Conservation (phyloP, 192 early-diverging fungal species). For the Kickxella alabastrina region DNA sequence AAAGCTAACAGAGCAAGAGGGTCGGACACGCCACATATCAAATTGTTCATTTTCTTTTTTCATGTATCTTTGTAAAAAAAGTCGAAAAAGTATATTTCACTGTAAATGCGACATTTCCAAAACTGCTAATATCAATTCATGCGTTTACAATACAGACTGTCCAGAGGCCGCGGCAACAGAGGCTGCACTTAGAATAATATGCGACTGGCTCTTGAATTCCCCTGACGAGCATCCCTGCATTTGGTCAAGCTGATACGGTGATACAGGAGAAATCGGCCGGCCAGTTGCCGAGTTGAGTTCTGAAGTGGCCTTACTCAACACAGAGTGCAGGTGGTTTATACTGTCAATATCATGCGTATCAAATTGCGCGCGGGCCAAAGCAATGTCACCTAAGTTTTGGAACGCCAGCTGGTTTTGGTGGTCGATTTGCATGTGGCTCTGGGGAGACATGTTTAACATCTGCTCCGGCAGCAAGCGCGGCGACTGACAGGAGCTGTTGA, state of each 20-base stretch:
- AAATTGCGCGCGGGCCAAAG: conserved; percentile 27
- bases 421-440: conserved; percentile 25
- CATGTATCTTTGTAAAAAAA: neutral
- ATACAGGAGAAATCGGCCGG: conserved; percentile 44
- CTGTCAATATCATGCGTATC: conserved; percentile 30
- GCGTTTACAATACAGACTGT: conserved; percentile 5
- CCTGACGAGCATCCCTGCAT: conserved; percentile 27
- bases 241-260: conserved; percentile 46
- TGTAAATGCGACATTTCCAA: too few species aligned
- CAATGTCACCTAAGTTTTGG: conserved; percentile 28
- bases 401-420: conserved; percentile 28
- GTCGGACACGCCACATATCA: too few species aligned
- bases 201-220: conserved; percentile 28
- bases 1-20: too few species aligned
- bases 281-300: conserved; percentile 11
- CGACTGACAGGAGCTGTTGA: conserved; percentile 25
- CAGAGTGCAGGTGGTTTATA: conserved; percentile 37
- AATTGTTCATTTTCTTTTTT: too few species aligned
- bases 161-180: conserved; percentile 5
- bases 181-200: conserved; percentile 1
- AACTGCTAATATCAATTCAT: conserved; percentile 1
- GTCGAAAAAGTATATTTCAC: neutral
- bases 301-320: conserved; percentile 21
- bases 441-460: conserved; percentile 17
- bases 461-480: conserved; percentile 31